These are phyloP conservation scores for Penicillium brasilianum DNA, from an alignment of 2,329 filamentous ascomycete species.

Conservation along the genomic window DNA sequence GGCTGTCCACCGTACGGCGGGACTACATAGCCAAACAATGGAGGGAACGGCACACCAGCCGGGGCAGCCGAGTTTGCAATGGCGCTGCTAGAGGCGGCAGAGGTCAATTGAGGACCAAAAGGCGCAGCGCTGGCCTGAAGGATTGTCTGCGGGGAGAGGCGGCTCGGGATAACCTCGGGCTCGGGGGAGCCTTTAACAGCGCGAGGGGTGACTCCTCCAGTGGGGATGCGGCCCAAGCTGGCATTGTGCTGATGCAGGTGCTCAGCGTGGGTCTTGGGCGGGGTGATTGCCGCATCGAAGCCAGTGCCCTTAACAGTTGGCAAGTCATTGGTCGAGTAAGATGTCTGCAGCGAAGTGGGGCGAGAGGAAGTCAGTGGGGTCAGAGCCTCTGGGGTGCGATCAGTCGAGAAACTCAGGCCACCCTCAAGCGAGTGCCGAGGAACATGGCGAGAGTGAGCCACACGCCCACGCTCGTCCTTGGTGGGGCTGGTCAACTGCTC, in stretches of 20 bases:
- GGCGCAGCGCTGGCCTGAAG: slow-evolving; percentile 80
- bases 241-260: slow-evolving; percentile 75
- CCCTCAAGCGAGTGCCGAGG: slow-evolving; percentile 54
- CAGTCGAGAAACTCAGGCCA: slow-evolving; percentile 43
- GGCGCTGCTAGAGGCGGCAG: slow-evolving; percentile 39
- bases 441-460: slow-evolving; percentile 43
- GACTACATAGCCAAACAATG: slow-evolving; percentile 56
- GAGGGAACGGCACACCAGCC: slow-evolving; percentile 44
- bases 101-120: slow-evolving; percentile 70
- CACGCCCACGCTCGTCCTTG: slow-evolving; percentile 33
- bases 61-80: slow-evolving; percentile 34
- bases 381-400: slow-evolving; percentile 33
- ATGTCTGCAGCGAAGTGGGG: slow-evolving; percentile 68
- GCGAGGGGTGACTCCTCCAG: slow-evolving; percentile 67
- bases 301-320: slow-evolving; percentile 78
- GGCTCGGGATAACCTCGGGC: slow-evolving; percentile 55
- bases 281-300: slow-evolving; percentile 49
- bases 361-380: slow-evolving; percentile 43
- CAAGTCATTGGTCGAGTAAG: slow-evolving; percentile 88
- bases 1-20: slow-evolving; percentile 61
- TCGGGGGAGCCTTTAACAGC: slow-evolving; percentile 55
- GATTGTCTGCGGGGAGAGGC: slow-evolving; percentile 69
- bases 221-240: slow-evolving; percentile 78
- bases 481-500: slow-evolving; percentile 42
- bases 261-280: slow-evolving; percentile 65